These are phyloP conservation scores for Nicotiana undulata DNA, from an alignment of 257 asterid species.

Conservation along the genomic window DNA sequence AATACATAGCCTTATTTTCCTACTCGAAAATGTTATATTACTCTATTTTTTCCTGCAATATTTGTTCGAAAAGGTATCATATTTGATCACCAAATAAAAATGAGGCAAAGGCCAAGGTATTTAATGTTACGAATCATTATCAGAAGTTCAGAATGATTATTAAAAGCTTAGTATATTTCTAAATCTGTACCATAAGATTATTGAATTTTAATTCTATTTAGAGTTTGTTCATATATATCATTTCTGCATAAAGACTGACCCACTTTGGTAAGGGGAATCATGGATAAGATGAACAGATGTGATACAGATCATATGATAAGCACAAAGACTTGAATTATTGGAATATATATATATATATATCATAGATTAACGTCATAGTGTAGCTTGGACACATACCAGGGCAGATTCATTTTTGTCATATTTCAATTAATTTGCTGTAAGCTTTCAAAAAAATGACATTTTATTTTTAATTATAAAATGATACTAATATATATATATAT, in stretches of 20 bases:
- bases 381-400: not conserved
- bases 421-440: not conserved
- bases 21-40: not conserved
- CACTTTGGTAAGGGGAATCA: not conserved
- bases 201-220: not conserved
- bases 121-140: no score
- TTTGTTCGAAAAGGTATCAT: not conserved
- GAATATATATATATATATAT: not conserved
- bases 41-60: not conserved
- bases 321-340: not conserved
- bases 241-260: not conserved
- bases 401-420: not conserved
- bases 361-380: not conserved
- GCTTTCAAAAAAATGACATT: not conserved
- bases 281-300: conserved; percentile 3
- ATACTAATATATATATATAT: no score
- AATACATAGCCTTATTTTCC: not conserved
- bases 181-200: not conserved
- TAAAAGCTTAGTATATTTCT: not conserved
- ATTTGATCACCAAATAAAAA: not conserved
- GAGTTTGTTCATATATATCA: not conserved
- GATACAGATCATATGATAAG: conserved; percentile 3
- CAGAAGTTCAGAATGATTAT: no score
- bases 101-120: not conserved
- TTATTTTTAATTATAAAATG: not conserved